Evolutionary conservation across 805 yeast species (phyloP).

Genomic region (Kodamaea kakaduensis): DNA sequence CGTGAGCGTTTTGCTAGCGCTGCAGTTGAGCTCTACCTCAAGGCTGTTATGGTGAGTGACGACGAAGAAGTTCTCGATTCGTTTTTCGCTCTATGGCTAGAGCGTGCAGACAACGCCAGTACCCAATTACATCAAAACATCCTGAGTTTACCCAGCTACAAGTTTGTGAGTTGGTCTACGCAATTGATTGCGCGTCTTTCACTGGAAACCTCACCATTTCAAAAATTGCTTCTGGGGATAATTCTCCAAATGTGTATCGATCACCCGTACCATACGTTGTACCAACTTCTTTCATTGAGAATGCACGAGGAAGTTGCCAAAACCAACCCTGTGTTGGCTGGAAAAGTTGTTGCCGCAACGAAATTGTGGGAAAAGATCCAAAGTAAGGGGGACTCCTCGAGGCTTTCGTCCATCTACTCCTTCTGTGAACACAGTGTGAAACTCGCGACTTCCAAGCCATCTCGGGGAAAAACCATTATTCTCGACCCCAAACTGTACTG

Average conservation of each 20-base stretch:
- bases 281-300: constrained; percentile 56
- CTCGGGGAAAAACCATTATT: constrained; percentile 29
- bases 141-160: constrained; percentile 47
- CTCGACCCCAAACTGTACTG: constrained; percentile 41
- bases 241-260: constrained; percentile 44
- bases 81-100: constrained; percentile 82
- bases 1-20: constrained; percentile 44
- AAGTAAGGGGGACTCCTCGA: constrained; percentile 17
- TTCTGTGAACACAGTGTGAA: constrained; percentile 50
- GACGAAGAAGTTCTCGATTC: constrained; percentile 63
- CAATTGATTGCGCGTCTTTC: constrained; percentile 73
- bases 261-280: constrained; percentile 74
- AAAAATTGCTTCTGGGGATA: constrained; percentile 45
- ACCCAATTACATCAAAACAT: constrained; percentile 35
- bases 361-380: constrained; percentile 43
- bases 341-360: constrained; percentile 47
- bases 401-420: constrained; percentile 26
- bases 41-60: constrained; percentile 43
- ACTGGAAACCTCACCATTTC: constrained; percentile 50
- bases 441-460: constrained; percentile 46
- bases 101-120: constrained; percentile 48
- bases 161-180: constrained; percentile 75
- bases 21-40: constrained; percentile 58
- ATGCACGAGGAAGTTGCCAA: constrained; percentile 36
- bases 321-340: constrained; percentile 38